Percentiles rank a stretch among this genome's conserved stretches.
phyloP scores from a whole-genome alignment of 148 eudicot genomes.

The Nyssa sinensis region DNA sequence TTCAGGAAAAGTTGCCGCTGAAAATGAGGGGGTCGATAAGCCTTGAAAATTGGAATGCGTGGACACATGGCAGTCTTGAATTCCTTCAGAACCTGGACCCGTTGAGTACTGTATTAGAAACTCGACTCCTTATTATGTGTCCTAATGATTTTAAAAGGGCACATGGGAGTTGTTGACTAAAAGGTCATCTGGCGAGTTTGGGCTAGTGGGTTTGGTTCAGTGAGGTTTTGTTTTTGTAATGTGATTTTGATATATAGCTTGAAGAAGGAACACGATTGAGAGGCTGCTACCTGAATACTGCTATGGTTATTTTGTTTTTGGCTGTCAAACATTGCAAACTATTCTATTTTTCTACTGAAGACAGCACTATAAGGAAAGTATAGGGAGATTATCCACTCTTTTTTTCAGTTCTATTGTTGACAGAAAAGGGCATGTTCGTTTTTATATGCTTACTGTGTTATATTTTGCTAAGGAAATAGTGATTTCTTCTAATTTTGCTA shows the following conservation, averaged over 20 bases:
- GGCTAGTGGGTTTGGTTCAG: background rate
- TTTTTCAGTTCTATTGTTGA: no score
- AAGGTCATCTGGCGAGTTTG: background rate
- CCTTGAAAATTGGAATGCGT: background rate
- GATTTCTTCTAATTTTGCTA: no score
- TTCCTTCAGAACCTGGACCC: background rate
- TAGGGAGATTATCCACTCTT: background rate
- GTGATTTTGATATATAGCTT: background rate
- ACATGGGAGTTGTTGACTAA: background rate
- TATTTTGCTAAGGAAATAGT: no score
- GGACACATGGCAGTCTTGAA: background rate
- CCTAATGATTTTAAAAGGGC: background rate
- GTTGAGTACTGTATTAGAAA: background rate
- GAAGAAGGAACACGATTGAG: background rate
- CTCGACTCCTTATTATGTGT: background rate
- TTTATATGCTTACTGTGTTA: no score
- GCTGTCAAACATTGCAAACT: no score
- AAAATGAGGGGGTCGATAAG: conserved; percentile 24
- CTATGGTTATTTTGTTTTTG: background rate
- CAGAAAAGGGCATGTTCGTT: no score
- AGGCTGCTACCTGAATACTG: background rate
- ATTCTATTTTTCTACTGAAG: background rate
- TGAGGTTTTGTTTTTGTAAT: background rate
- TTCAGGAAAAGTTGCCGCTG: conserved; percentile 22
- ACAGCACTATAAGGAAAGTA: background rate